These are phyloP conservation scores for Borovskyia barvae DNA, from an alignment of 208 protist species.

Conservation along the genomic window DNA sequence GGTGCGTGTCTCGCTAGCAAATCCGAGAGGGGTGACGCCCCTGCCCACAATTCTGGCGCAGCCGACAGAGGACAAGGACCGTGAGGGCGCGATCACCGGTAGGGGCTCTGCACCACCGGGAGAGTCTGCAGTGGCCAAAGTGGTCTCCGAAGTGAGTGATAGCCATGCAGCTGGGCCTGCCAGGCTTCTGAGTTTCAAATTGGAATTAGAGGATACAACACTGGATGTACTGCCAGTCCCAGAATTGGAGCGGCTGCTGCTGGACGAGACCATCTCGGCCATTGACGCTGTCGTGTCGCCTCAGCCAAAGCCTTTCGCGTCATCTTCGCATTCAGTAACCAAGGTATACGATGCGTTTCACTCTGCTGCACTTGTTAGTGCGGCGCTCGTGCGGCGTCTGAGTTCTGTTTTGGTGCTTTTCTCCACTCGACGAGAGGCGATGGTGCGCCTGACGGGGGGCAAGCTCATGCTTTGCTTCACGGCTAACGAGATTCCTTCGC, in stretches of 20 bases:
- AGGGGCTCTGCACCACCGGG: no score
- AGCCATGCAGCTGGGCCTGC: slow-evolving; percentile 3
- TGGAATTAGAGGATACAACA: slow-evolving; percentile 58
- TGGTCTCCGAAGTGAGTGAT: background rate
- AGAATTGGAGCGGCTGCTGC: slow-evolving; percentile 44
- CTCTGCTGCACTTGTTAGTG: slow-evolving; percentile 50
- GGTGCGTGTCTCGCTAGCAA: slow-evolving; percentile 11
- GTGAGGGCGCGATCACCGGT: background rate
- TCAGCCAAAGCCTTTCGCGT: background rate
- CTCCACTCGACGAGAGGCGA: slow-evolving; percentile 38
- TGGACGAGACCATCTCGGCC: slow-evolving; percentile 31
- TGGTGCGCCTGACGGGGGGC: slow-evolving; percentile 45
- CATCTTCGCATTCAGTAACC: background rate
- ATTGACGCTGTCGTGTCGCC: slow-evolving; percentile 20
- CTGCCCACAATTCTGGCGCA: no score
- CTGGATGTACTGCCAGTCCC: slow-evolving; percentile 52
- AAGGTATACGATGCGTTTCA: slow-evolving; percentile 35
- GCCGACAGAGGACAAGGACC: background rate
- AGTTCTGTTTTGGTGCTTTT: slow-evolving; percentile 65
- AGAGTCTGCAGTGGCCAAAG: no score
- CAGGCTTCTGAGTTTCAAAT: slow-evolving; percentile 52
- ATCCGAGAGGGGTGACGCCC: slow-evolving; percentile 5
- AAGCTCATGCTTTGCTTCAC: slow-evolving; percentile 82
- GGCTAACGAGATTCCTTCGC: slow-evolving; percentile 24
- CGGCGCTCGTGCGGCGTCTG: slow-evolving; percentile 39